Base-by-base conservation (phyloP, 441 rosid genomes). In the Raphanus hybrid region DNA sequence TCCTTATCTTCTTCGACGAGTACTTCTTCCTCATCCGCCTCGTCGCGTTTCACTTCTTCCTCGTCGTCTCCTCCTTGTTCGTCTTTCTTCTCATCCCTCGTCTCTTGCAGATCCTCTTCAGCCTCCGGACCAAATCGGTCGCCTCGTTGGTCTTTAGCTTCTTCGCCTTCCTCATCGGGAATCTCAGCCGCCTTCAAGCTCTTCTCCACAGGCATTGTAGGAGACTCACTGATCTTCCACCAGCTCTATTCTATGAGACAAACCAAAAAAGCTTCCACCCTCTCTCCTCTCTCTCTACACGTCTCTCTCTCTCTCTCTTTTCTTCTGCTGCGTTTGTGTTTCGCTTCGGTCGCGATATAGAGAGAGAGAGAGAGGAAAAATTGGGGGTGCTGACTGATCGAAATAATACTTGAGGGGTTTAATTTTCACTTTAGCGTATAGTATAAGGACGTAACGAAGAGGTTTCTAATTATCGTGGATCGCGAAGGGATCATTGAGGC, bases 131-230 rank as follows among this genome's bases (percentile, higher is more conserved):
- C 69, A 64, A 82, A 80, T 73, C 75, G 84, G 81, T 81, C 81
- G 80, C 27, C 78, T 43, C 58, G 85, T 67, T 67, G 82, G 66
- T 75, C 70, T 45, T 66, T 43, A 23, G 3, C 76, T 27, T 39
- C 43, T 8, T 10, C 64, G 26, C 43, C 76, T 39, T 72, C 86
- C 82, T 74, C 61, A 70, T 75, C 75, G 69, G 69, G 84, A 85
- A 80, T 84, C 65, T 85, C 89, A 59, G 79, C 18, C 29, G 85
- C 69, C 63, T 78, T 76, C 16, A 86, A 71, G 76, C 86, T 90
- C 82, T 80, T 84, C 75, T 87, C 88, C 63, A 91, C 85, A 71
- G 97, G 88, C 97, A 90, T 92, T 90, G 88, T 67, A 57, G 32
- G 20, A 74, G 6, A 55, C 45, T 3, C 34, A 71, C 78, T 27